A percentile compares a stretch with the other conserved stretches of the same genome.
Evolutionary conservation across 352 stramenopile species (phyloP).

Genomic region (Lagenidium giganteum): DNA sequence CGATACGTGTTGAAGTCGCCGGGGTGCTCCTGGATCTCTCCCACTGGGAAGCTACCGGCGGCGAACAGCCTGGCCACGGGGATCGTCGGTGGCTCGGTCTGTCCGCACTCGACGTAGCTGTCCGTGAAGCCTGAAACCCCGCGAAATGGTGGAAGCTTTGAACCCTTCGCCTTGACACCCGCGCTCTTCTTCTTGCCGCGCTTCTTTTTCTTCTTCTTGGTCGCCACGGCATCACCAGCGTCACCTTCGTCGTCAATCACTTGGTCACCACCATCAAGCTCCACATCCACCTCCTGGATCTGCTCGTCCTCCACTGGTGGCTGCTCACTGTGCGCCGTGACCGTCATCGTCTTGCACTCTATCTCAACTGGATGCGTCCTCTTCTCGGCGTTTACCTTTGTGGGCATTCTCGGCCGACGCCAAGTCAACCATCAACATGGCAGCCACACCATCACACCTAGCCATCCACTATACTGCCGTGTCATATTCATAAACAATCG

Average conservation of each 20-base stretch:
- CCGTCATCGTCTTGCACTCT: too few species aligned
- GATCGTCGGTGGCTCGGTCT: conserved; percentile 95
- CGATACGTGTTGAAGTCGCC: conserved; percentile 92
- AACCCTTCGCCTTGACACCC: conserved; percentile 15
- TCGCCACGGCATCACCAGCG: neutral
- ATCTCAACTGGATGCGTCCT: too few species aligned
- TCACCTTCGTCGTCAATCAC: conserved; percentile 5
- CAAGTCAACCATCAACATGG: too few species aligned
- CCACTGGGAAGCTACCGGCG: conserved; percentile 80
- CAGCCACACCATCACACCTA: too few species aligned
- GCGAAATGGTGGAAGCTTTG: conserved; percentile 53
- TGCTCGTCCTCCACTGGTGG: too few species aligned
- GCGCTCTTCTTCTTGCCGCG: conserved; percentile 73
- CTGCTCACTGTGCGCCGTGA: too few species aligned
- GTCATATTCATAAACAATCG: too few species aligned
- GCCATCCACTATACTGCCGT: too few species aligned
- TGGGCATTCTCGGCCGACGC: too few species aligned
- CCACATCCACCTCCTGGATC: neutral
- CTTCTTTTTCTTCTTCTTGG: conserved; percentile 37
- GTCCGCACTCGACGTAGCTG: conserved; percentile 91
- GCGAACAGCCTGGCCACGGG: conserved; percentile 75
- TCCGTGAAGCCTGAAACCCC: conserved; percentile 88
- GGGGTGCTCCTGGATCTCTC: conserved; percentile 92
- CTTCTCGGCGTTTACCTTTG: too few species aligned
- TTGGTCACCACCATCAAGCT: conserved; percentile 7